Evolutionary conservation across 257 asterid genomes (phyloP).

Genomic region (Dorcoceras hygrometricum): DNA sequence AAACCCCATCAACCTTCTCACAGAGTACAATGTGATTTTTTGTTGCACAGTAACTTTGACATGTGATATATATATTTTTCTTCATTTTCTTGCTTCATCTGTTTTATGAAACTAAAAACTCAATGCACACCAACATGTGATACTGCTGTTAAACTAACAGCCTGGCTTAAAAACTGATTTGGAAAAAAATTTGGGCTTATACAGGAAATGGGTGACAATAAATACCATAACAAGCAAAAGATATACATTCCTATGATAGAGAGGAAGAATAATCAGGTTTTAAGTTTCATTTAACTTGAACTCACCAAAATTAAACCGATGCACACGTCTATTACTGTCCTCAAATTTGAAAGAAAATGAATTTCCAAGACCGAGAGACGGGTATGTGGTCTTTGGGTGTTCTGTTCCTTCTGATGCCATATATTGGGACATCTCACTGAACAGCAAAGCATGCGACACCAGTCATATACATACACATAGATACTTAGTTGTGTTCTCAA

Average conservation of each 20-base stretch:
- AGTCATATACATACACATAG: background rate
- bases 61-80: background rate
- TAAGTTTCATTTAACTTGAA: slow-evolving; percentile 1
- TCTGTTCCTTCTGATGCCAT: slow-evolving; percentile 60
- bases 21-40: background rate
- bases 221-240: background rate
- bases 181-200: background rate
- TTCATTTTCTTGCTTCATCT: slow-evolving; percentile 5
- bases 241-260: background rate
- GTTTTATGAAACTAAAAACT: background rate
- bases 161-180: background rate
- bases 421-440: slow-evolving; percentile 76
- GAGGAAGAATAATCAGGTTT: background rate
- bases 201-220: background rate
- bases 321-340: slow-evolving; percentile 70
- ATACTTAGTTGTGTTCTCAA: background rate
- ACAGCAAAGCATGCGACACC: slow-evolving; percentile 26
- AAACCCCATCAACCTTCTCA: background rate
- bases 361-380: slow-evolving; percentile 77
- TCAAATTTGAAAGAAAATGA: slow-evolving; percentile 71
- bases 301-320: slow-evolving; percentile 83
- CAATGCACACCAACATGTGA: background rate
- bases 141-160: background rate
- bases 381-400: slow-evolving; percentile 58
- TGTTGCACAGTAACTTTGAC: slow-evolving; percentile 3